These are phyloP conservation scores for Sugiyamaella novakii DNA, from an alignment of 1,139 yeast genomes.

Conservation along the genomic window DNA sequence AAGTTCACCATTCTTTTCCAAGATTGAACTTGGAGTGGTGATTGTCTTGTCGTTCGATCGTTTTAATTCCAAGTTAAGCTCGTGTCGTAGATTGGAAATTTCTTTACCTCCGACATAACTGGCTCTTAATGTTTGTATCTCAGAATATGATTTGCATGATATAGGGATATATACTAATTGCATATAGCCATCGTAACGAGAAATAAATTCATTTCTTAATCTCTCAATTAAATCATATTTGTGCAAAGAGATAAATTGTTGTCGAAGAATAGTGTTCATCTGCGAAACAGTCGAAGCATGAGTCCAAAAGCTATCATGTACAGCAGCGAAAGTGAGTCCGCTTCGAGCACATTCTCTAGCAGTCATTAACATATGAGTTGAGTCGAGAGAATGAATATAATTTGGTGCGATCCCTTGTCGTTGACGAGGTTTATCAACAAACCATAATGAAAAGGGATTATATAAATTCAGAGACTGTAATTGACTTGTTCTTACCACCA, in stretches of 20 bases:
- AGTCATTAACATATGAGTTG: constrained; percentile 90
- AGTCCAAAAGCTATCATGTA: constrained; percentile 96
- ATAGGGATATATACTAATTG: constrained; percentile 48
- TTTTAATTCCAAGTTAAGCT: constrained; percentile 24
- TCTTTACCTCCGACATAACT: constrained; percentile 54
- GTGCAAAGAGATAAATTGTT: constrained; percentile 74
- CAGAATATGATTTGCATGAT: constrained; percentile 45
- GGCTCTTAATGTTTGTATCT: constrained; percentile 56
- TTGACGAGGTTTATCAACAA: constrained; percentile 79
- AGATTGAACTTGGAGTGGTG: constrained; percentile 11
- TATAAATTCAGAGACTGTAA: constrained; percentile 74
- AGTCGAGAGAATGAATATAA: constrained; percentile 88
- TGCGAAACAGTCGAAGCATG: constrained; percentile 75
- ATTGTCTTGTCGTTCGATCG: constrained; percentile 3
- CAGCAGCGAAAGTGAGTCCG: constrained; percentile 80
- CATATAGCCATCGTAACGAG: constrained; percentile 65
- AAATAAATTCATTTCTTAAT: constrained; percentile 73
- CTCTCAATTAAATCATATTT: constrained; percentile 62
- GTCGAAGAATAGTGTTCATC: constrained; percentile 68
- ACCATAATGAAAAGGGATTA: constrained; percentile 74
- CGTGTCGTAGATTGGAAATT: constrained; percentile 29
- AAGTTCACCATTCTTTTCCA: constrained; percentile 11
- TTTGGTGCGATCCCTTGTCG: constrained; percentile 90
- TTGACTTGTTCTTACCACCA: constrained; percentile 61
- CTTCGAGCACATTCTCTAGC: constrained; percentile 60